phyloP scores from a whole-genome alignment of 352 stramenopile genomes.

The Phytopythium montanum region DNA sequence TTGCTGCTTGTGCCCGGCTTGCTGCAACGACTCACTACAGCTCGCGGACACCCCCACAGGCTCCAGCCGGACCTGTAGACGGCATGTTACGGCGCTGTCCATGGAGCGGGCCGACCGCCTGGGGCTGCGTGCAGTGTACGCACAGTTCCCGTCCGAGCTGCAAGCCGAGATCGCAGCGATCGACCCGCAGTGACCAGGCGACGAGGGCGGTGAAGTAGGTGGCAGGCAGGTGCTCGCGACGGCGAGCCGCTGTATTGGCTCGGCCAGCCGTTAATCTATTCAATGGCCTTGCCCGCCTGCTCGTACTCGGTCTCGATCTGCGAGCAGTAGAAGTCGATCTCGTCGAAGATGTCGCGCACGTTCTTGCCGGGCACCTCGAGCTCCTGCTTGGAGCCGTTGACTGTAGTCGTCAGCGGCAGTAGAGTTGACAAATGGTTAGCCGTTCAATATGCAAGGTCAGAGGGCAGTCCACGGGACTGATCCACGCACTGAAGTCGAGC shows the following conservation, averaged over 20 bases:
- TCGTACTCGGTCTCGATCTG: conserved; percentile 88
- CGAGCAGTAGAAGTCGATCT: conserved; percentile 81
- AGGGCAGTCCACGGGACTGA: neutral
- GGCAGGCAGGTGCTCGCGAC: neutral
- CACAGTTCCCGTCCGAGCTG: conserved; percentile 37
- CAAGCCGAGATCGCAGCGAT: conserved; percentile 48
- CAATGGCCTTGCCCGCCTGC: conserved; percentile 75
- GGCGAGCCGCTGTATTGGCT: neutral
- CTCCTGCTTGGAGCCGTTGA: conserved; percentile 73
- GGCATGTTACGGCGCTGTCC: conserved; percentile 49
- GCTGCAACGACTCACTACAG: neutral
- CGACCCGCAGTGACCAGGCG: conserved; percentile 31
- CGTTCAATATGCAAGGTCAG: neutral
- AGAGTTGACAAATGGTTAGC: no score
- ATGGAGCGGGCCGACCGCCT: conserved; percentile 41
- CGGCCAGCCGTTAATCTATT: conserved; percentile 35
- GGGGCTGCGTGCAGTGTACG: conserved; percentile 30
- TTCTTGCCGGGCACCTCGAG: conserved; percentile 71
- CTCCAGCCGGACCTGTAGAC: conserved; percentile 46
- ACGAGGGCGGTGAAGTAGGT: neutral
- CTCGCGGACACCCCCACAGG: conserved; percentile 18
- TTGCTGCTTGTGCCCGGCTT: no score
- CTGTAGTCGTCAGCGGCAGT: conserved; percentile 14
- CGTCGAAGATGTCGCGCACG: conserved; percentile 81
- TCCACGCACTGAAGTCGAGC: conserved; percentile 77